Base-by-base conservation (phyloP, 495 filamentous ascomycete species). In the Tetracladium marchalianum region DNA sequence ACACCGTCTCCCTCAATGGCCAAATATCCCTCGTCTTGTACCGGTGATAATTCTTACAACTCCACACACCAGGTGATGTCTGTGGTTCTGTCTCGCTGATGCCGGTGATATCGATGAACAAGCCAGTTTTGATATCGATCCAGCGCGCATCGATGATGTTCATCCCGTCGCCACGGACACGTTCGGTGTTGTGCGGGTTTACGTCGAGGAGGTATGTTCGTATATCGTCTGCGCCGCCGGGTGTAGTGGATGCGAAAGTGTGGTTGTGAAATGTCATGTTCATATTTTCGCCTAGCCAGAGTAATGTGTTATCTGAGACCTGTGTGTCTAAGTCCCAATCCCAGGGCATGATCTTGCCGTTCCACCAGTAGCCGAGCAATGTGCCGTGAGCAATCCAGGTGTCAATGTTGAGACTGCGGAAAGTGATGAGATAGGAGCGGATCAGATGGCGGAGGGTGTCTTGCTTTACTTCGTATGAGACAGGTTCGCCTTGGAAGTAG, bases 301-400 rank as follows among this genome's bases (percentile, higher is more conserved):
- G 54, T 27, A 89, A 64, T 0, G 84, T 87, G 11, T 68, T 62
- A 10, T 67, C 70, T 22, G 75, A 77, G 17, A 93, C 79, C 62
- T 93, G 87, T 3, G 81, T 83, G 58, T 93, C 87, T n/a, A 93
- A 68, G 61, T 93, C 86, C 73, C 78, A 85, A 60, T 93, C 87
- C 86, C 87, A 93, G 9, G 87, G 86, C 55, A 90, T 77, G 56
- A 87, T 75, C 66, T 78, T 75, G 13, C 80, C 83, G 56, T 87
- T 90, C 87, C 87, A 94, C 84, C 85, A 92, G 87, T 87, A 94
- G 11, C 87, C 87, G 39, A 94, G 64, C 38, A 94, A 67, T 12
- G 87, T 90, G 17, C 87, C 87, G 62, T 94, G 87, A 31, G 85
- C 84, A 51, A 94, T 79, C 87, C 87, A 94, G 4, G 87, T 89